Evolutionary conservation across 441 rosid genomes (phyloP).

Genomic region (Melastoma candidum): DNA sequence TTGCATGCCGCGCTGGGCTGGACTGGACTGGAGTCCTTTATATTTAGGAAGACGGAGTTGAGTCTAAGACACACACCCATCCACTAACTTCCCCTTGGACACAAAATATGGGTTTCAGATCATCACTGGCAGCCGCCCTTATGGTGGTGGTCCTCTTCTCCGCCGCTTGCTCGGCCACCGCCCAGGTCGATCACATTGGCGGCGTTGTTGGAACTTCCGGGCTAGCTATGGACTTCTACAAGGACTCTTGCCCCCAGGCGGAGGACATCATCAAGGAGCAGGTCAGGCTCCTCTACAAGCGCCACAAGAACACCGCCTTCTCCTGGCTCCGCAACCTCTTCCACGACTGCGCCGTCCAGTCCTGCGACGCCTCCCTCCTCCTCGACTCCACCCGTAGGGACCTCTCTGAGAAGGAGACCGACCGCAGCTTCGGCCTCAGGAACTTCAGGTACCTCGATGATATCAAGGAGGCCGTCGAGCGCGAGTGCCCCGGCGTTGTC

Average conservation of each 20-base stretch:
- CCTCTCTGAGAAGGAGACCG: conserved; percentile 92
- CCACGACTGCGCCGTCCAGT: conserved; percentile 98
- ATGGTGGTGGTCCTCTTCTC: no score
- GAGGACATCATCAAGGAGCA: conserved; percentile 84
- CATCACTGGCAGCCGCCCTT: no score
- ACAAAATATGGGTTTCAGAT: no score
- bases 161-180: no score
- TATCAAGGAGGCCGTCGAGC: conserved; percentile 88
- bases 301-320: conserved; percentile 98
- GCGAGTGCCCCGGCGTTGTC: conserved; percentile 92
- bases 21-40: no score
- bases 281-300: conserved; percentile 87
- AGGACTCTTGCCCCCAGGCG: conserved; percentile 88
- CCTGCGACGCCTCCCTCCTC: conserved; percentile 94
- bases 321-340: conserved; percentile 98
- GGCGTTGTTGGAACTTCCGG: conserved; percentile 22
- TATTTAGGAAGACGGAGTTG: no score
- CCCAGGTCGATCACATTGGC: no score
- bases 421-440: conserved; percentile 91
- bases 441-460: conserved; percentile 86
- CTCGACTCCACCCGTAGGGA: conserved; percentile 91
- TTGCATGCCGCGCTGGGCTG: no score
- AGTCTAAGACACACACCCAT: no score
- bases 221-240: conserved; percentile 72
- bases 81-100: no score